Evolutionary conservation across 192 early-diverging fungal species (phyloP).

Genomic region (Umbelopsis sp.): DNA sequence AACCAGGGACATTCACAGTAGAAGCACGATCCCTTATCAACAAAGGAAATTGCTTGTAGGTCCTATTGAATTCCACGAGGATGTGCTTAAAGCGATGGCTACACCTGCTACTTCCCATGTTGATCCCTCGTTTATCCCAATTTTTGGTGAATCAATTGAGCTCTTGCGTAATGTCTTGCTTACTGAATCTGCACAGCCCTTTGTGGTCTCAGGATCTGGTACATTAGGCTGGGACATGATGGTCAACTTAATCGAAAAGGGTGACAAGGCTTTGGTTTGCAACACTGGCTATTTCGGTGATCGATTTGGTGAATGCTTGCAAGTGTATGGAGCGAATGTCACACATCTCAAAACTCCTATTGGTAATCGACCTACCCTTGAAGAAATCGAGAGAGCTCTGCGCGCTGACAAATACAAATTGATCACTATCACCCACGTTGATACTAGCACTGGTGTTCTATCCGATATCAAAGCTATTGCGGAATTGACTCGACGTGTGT

Average conservation of each 20-base stretch:
- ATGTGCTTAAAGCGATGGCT: constrained; percentile 65
- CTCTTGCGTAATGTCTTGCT: constrained; percentile 63
- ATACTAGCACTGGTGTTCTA: constrained; percentile 79
- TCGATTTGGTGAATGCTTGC: constrained; percentile 75
- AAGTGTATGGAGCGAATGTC: constrained; percentile 72
- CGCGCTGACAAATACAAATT: constrained; percentile 60
- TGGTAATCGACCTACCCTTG: constrained; percentile 58
- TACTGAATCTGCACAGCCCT: constrained; percentile 71
- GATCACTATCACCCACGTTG: constrained; percentile 78
- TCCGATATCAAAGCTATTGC: constrained; percentile 64
- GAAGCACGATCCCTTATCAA: background rate
- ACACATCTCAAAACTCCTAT: constrained; percentile 51
- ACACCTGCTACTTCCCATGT: constrained; percentile 78
- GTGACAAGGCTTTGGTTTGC: constrained; percentile 71
- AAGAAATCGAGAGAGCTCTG: constrained; percentile 58
- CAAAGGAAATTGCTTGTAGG: constrained; percentile 27
- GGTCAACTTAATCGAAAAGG: constrained; percentile 72
- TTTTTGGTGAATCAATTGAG: constrained; percentile 71
- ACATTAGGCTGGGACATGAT: constrained; percentile 84
- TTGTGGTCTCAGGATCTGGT: constrained; percentile 77
- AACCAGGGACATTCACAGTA: background rate
- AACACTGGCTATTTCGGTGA: constrained; percentile 83
- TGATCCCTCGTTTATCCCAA: constrained; percentile 70
- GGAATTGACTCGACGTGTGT: constrained; percentile 55
- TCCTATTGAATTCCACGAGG: constrained; percentile 75